A percentile compares a stretch with the other conserved stretches of the same genome.
These are phyloP conservation scores for Blastobotrys persicus DNA, from an alignment of 1,139 yeast species.

Conservation along the genomic window DNA sequence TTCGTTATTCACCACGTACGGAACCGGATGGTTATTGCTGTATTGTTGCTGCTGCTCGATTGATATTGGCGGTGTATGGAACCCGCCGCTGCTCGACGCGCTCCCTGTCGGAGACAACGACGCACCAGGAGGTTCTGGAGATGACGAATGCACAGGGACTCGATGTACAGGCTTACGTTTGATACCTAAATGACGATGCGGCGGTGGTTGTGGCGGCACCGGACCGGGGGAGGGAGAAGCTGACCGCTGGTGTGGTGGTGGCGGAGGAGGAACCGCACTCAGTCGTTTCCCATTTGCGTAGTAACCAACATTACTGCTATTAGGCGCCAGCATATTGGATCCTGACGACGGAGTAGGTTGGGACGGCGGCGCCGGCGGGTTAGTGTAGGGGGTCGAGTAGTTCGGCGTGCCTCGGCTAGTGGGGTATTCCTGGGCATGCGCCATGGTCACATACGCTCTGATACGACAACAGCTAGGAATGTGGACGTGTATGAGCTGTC, in stretches of 20 bases:
- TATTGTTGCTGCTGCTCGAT: conserved; percentile 1
- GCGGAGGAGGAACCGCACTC: not conserved
- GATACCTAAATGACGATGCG: not conserved
- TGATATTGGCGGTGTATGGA: conserved; percentile 6
- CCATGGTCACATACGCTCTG: conserved; percentile 1
- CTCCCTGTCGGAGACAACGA: conserved; percentile 6
- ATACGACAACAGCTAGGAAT: not conserved
- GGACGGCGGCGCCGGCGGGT: not conserved
- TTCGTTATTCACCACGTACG: not conserved
- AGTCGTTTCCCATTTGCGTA: conserved; percentile 1
- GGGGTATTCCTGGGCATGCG: conserved; percentile 7
- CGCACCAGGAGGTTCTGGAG: not conserved
- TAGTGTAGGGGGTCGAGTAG: conserved; percentile 5
- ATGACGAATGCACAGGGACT: conserved; percentile 1
- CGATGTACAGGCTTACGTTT: conserved; percentile 5
- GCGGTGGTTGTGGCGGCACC: not conserved
- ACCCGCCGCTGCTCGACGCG: conserved; percentile 5
- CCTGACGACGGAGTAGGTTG: not conserved
- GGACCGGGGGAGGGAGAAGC: conserved; percentile 1
- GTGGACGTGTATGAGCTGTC: not conserved
- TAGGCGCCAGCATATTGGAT: not conserved
- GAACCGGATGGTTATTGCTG: conserved; percentile 1
- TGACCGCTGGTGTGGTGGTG: conserved; percentile 1
- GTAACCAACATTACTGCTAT: not conserved
- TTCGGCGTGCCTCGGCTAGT: conserved; percentile 5